A percentile compares a stretch with the other conserved stretches of the same genome.
These are phyloP conservation scores for Quercus phellos DNA, from an alignment of 331 rosid genomes.

Conservation along the genomic window DNA sequence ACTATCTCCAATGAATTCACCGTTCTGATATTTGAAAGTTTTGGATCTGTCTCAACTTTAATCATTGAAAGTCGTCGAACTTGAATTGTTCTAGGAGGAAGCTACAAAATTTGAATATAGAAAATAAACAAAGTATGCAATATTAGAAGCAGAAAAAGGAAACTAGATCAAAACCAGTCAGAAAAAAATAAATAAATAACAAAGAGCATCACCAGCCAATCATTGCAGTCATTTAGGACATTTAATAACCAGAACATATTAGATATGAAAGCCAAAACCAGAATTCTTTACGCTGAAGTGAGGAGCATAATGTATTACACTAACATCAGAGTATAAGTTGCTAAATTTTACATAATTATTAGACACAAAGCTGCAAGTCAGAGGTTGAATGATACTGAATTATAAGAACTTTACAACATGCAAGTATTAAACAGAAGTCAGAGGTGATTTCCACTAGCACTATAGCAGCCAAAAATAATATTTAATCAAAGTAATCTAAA, in stretches of 20 bases:
- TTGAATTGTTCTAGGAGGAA: constrained; percentile 56
- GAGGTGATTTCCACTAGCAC: background rate
- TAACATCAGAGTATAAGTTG: too few relatives aligned
- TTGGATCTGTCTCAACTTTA: constrained; percentile 46
- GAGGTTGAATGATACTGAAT: background rate
- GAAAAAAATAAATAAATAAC: background rate
- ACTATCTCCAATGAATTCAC: constrained; percentile 64
- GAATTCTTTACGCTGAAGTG: background rate
- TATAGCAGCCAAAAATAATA: background rate
- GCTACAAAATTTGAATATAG: constrained; percentile 36
- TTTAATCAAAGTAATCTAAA: background rate
- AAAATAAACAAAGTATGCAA: background rate
- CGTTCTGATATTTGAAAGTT: constrained; percentile 21
- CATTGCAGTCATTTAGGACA: background rate
- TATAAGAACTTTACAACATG: background rate
- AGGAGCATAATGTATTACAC: background rate
- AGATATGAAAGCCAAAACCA: background rate
- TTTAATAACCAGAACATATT: background rate
- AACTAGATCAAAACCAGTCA: background rate
- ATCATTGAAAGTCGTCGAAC: constrained; percentile 67
- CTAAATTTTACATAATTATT: too few relatives aligned
- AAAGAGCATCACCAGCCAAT: background rate
- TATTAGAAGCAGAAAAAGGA: background rate
- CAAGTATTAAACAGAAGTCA: background rate
- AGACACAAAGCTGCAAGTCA: background rate